Conservation (phyloP, 331 rosid species). For the Quercus phellos region DNA sequence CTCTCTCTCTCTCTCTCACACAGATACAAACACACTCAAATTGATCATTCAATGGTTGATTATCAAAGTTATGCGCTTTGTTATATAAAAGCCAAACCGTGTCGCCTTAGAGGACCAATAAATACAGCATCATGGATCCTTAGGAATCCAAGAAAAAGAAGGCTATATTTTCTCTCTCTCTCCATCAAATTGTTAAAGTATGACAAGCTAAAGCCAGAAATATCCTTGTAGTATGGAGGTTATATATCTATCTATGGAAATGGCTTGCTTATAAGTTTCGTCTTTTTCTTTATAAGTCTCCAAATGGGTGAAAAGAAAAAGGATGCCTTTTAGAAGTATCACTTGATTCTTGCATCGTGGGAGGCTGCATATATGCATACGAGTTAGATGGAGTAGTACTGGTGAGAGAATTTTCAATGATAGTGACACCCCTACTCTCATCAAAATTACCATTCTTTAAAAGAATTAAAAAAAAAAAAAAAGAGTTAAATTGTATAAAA, state of each 20-base stretch:
- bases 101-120: conserved; percentile 46
- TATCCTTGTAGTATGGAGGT: background rate
- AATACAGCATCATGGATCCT: conserved; percentile 27
- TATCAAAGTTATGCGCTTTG: background rate
- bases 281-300: conserved; percentile 23
- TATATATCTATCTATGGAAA: conserved; percentile 1
- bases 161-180: background rate
- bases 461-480: background rate
- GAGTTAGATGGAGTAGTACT: background rate
- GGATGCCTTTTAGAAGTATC: conserved; percentile 21
- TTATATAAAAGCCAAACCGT: conserved; percentile 50
- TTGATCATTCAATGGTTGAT: background rate
- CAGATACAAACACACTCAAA: background rate
- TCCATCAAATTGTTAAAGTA: background rate
- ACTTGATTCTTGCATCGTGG: background rate
- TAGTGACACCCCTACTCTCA: conserved; percentile 13
- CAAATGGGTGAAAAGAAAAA: conserved; percentile 19
- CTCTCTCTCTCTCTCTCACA: background rate
- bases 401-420: conserved; percentile 11
- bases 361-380: background rate
- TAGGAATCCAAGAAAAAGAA: conserved; percentile 17
- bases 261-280: background rate
- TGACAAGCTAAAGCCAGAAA: no score
- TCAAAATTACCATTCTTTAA: background rate
- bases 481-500: background rate